phyloP scores from a whole-genome alignment of 805 yeast species.

The Yamadazyma phyllophila region DNA sequence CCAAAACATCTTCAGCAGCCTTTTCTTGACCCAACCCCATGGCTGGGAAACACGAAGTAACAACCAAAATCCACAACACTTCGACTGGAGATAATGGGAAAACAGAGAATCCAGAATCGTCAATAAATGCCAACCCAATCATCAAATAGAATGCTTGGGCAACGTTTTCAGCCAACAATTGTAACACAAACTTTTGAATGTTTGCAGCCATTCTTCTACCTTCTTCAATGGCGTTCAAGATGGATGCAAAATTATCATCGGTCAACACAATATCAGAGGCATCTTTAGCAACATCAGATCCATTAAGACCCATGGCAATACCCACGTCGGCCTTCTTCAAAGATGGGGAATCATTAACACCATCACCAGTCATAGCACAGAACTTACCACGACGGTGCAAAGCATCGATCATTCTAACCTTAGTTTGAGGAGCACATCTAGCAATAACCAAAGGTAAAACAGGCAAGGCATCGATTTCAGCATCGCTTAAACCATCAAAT shows the following conservation, averaged over 20 bases:
- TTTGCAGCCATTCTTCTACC: constrained; percentile 78
- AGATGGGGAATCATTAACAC: constrained; percentile 79
- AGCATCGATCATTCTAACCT: constrained; percentile 42
- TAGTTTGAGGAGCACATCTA: constrained; percentile 41
- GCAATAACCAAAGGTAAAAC: constrained; percentile 41
- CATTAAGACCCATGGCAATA: constrained; percentile 77
- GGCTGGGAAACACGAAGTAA: constrained; percentile 80
- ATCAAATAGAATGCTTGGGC: constrained; percentile 66
- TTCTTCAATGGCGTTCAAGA: constrained; percentile 74
- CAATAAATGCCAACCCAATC: constrained; percentile 36
- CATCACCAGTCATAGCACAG: constrained; percentile 54
- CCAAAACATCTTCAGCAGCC: constrained; percentile 38
- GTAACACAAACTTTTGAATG: constrained; percentile 75
- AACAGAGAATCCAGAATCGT: constrained; percentile 31
- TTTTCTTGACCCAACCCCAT: constrained; percentile 67
- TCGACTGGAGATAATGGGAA: constrained; percentile 59
- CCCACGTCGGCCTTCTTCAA: constrained; percentile 78
- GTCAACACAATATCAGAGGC: constrained; percentile 74
- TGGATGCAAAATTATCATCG: constrained; percentile 73
- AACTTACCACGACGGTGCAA: constrained; percentile 36
- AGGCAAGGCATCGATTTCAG: constrained; percentile 35
- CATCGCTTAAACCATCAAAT: constrained; percentile 30
- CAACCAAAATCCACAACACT: constrained; percentile 75
- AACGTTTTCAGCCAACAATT: constrained; percentile 68
- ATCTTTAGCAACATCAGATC: constrained; percentile 83